A percentile compares a stretch with the other conserved stretches of the same genome.
phyloP scores from a whole-genome alignment of 2,329 filamentous ascomycete genomes.

The Chrysoporthe puriensis region DNA sequence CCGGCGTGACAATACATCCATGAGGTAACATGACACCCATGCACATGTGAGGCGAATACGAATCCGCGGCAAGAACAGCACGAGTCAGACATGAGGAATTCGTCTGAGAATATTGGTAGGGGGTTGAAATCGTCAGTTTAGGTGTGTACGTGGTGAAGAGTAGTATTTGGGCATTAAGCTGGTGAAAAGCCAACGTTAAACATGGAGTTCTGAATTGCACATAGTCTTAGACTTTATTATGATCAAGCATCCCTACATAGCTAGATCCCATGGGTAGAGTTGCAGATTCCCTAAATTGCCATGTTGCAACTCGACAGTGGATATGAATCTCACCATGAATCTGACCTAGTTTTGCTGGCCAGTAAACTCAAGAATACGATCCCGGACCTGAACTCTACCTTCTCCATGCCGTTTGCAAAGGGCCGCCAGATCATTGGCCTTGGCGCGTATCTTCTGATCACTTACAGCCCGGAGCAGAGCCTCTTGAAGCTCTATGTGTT shows the following conservation, averaged over 20 bases:
- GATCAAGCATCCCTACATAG: neutral
- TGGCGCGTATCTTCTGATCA: neutral
- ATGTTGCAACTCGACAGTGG: neutral
- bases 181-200: neutral
- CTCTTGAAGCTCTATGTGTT: constrained; percentile 3
- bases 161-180: neutral
- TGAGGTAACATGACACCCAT: neutral
- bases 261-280: neutral
- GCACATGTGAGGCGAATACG: neutral
- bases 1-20: neutral
- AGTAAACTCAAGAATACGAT: constrained; percentile 7
- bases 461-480: constrained; percentile 6
- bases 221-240: neutral
- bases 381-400: constrained; percentile 14
- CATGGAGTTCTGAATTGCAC: neutral
- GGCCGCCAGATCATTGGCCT: constrained; percentile 2
- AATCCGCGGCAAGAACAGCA: neutral
- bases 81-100: neutral
- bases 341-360: neutral
- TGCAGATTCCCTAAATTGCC: neutral
- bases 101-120: neutral
- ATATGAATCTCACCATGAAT: neutral
- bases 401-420: constrained; percentile 8
- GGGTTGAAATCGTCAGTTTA: neutral
- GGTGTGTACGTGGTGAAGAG: neutral